Evolutionary conservation across 208 protist genomes (phyloP).

Genomic region (Leishmania major): DNA sequence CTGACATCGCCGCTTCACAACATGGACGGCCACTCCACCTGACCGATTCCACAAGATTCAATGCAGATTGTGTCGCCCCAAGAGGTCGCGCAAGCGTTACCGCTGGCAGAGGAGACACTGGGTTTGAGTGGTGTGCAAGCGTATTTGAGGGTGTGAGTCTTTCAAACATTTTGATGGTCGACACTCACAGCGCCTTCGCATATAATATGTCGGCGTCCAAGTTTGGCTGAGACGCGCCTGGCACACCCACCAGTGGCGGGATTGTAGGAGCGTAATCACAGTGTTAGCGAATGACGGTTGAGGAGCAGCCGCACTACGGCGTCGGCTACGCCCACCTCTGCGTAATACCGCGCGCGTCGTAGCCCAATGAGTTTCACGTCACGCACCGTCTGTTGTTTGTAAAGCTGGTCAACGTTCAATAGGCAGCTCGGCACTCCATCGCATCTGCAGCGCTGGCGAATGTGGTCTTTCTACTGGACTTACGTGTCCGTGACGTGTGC

Average conservation of each 20-base stretch:
- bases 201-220: conserved; percentile 32
- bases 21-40: background rate
- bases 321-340: conserved; percentile 63
- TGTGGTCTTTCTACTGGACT: conserved; percentile 56
- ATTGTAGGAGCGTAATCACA: conserved; percentile 34
- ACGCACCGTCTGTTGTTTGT: conserved; percentile 51
- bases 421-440: conserved; percentile 37
- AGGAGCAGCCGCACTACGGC: conserved; percentile 52
- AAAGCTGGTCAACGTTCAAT: conserved; percentile 28
- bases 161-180: conserved; percentile 39
- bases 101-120: conserved; percentile 26
- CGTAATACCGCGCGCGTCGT: conserved; percentile 12
- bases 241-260: conserved; percentile 14
- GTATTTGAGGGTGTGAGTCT: conserved; percentile 41
- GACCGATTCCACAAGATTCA: no score
- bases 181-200: conserved; percentile 57
- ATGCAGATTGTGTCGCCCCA: background rate
- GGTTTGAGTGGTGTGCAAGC: conserved; percentile 46
- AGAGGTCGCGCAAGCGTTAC: background rate
- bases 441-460: conserved; percentile 16
- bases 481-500: conserved; percentile 39
- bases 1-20: background rate
- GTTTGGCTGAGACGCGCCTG: conserved; percentile 47
- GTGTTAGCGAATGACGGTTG: conserved; percentile 48
- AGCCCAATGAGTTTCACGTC: conserved; percentile 25